These are phyloP conservation scores for Isatis tinctoria DNA, from an alignment of 345 rosid species.

Conservation along the genomic window DNA sequence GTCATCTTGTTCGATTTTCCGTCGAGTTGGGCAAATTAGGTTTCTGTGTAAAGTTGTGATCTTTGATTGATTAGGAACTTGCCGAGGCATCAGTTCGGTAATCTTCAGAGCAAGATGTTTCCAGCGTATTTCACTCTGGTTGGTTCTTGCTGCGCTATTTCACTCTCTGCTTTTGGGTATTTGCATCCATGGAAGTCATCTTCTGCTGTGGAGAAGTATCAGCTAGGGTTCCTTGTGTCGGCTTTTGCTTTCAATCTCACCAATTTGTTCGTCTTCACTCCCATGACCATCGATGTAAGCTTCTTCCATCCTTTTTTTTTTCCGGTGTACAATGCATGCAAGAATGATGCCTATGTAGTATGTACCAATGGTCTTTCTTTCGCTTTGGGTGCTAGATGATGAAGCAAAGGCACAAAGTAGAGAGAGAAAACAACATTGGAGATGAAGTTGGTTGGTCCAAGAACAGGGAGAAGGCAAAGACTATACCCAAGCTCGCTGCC, in stretches of 20 bases:
- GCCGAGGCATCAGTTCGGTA: conserved; percentile 94
- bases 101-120: conserved; percentile 95
- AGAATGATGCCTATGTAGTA: neutral
- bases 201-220: conserved; percentile 67
- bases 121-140: conserved; percentile 88
- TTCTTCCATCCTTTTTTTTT: neutral
- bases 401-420: conserved; percentile 97
- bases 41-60: neutral
- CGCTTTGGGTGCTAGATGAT: conserved; percentile 55
- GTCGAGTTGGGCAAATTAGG: conserved; percentile 6
- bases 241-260: conserved; percentile 79
- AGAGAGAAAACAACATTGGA: conserved; percentile 75
- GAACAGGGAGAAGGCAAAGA: conserved; percentile 78
- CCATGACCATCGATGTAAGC: conserved; percentile 89
- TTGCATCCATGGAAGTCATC: conserved; percentile 92
- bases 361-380: neutral
- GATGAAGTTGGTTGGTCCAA: conserved; percentile 84
- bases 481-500: conserved; percentile 81
- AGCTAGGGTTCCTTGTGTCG: conserved; percentile 82
- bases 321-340: neutral
- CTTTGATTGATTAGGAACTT: conserved; percentile 49
- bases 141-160: conserved; percentile 69
- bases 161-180: conserved; percentile 71
- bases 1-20: neutral
- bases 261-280: conserved; percentile 82